Evolutionary conservation across 306 rosid species (phyloP), one percentile per base, ranked within the genome.

Genomic region (Lathyrus tuberosus): DNA sequence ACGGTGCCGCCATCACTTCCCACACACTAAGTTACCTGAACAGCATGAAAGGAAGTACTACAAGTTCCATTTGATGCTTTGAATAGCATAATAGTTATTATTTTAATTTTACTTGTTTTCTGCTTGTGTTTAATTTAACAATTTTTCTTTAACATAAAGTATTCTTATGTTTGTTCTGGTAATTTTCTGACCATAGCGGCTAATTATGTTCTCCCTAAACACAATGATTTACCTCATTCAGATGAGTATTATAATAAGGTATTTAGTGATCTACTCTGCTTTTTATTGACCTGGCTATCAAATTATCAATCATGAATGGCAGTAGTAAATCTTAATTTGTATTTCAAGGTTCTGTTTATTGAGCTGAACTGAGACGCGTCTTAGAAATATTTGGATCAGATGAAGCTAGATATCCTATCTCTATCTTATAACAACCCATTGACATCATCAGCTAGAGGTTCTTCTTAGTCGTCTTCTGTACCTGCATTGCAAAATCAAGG

Each of bases 181-280:
- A 18, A 1, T 6, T 46, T 63, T 49, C 66, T 78, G 65, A 33
- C 33, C 56, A 24, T 77, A 56, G 44, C 80, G 83, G 89, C 67
- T 30, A 83, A 85, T 75, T 87, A 5, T 83, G 83, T 76, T 63
- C 77, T 87, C 18, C 92, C 89, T 12, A 67, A 57, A 71, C 74
- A 85, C 86, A 87, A 71, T 79, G 82, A 80, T 73, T n/a, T n/a
- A n/a, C n/a, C n/a, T n/a, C n/a, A n/a, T n/a, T n/a, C n/a, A n/a
- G n/a, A n/a, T n/a, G n/a, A n/a, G n/a, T n/a, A n/a, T n/a, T n/a
- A n/a, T n/a, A n/a, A n/a, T n/a, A n/a, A n/a, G n/a, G n/a, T n/a
- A n/a, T n/a, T n/a, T n/a, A n/a, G n/a, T n/a, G n/a, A n/a, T n/a
- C n/a, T n/a, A n/a, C n/a, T n/a, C n/a, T n/a, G n/a, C n/a, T n/a